phyloP scores from a whole-genome alignment of 176 grass and related monocot genomes.

The Lolium multiflorum region DNA sequence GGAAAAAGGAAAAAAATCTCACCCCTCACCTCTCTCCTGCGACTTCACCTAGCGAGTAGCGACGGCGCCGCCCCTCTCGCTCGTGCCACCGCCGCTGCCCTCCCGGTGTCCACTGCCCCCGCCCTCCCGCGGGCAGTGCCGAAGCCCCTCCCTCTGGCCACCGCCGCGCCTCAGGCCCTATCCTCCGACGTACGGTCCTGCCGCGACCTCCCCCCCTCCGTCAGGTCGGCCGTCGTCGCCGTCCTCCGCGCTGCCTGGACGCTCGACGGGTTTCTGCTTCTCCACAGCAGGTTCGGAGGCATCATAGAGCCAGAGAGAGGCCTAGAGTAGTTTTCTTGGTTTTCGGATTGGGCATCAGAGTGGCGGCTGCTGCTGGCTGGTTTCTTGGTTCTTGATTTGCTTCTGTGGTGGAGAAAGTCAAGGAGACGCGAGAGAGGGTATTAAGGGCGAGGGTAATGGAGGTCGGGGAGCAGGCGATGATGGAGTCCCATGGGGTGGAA shows the following conservation, averaged over 20 bases:
- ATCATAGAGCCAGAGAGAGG: not conserved
- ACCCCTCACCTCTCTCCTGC: not conserved
- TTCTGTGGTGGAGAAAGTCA: constrained; percentile 3
- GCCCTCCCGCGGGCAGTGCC: not conserved
- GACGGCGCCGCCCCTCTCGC: constrained; percentile 4
- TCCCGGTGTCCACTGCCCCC: not conserved
- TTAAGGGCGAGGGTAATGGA: constrained; percentile 45
- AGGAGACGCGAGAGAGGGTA: constrained; percentile 1
- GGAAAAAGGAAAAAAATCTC: not conserved
- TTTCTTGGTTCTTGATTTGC: constrained; percentile 28
- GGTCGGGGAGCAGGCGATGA: constrained; percentile 42
- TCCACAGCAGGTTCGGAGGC: not conserved
- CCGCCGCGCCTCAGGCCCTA: not conserved
- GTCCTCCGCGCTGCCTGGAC: not conserved
- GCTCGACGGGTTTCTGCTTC: not conserved
- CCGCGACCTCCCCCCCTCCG: not conserved
- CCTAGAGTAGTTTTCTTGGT: constrained; percentile 21
- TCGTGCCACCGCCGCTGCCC: not conserved
- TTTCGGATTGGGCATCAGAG: constrained; percentile 21
- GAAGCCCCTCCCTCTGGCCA: not conserved
- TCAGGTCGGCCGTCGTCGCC: not conserved
- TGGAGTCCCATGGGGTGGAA: constrained; percentile 73
- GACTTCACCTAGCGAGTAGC: not conserved
- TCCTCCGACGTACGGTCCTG: not conserved
- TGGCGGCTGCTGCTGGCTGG: not conserved